Conservation (phyloP, 164 flowering plant species). For the Litsea cubeba region DNA sequence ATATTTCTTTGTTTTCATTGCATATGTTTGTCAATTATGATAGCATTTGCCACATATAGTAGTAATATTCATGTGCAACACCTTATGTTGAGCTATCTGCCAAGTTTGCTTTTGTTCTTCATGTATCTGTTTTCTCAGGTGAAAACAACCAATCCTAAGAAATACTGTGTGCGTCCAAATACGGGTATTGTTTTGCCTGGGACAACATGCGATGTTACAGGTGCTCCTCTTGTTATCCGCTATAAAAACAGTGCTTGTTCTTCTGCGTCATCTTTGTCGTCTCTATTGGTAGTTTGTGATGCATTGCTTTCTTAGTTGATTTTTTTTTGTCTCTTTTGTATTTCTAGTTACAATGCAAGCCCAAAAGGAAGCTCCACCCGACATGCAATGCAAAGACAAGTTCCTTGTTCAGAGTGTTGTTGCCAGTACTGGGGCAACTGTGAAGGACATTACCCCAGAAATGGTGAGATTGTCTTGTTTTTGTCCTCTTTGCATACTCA, state of each 20-base stretch:
- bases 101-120: not conserved
- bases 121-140: slow-evolving; percentile 35
- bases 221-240: slow-evolving; percentile 24
- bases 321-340: not conserved
- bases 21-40: no score
- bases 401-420: slow-evolving; percentile 74
- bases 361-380: slow-evolving; percentile 66
- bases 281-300: not conserved
- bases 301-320: not conserved
- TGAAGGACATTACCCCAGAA: slow-evolving; percentile 59
- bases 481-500: not conserved
- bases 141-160: slow-evolving; percentile 92
- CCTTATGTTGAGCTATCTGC: not conserved
- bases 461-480: slow-evolving; percentile 37
- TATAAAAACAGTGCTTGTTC: not conserved
- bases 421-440: slow-evolving; percentile 38
- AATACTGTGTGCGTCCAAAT: slow-evolving; percentile 87
- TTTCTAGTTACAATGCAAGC: slow-evolving; percentile 85
- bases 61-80: not conserved
- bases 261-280: not conserved
- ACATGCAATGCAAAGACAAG: slow-evolving; percentile 89
- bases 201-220: slow-evolving; percentile 58
- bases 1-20: no score
- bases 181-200: slow-evolving; percentile 68
- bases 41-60: not conserved